Evolutionary conservation across 306 rosid species (phyloP).

Genomic region (Pyrus bretschneideri): DNA sequence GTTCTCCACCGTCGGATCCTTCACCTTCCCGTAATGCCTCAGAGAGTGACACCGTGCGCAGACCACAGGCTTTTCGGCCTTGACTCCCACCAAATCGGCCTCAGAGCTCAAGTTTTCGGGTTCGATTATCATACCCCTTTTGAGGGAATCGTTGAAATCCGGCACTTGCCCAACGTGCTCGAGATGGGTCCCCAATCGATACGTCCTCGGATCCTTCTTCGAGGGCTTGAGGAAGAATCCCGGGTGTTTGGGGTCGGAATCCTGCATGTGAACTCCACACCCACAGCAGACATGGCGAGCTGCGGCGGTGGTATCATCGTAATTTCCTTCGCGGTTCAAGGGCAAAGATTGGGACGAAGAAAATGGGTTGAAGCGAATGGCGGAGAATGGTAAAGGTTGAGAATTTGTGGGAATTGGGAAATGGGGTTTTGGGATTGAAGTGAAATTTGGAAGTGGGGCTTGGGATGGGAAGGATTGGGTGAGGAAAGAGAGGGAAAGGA

Average conservation of each 20-base stretch:
- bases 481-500: slow-evolving; percentile 9
- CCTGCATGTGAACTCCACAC: slow-evolving; percentile 87
- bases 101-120: slow-evolving; percentile 29
- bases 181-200: slow-evolving; percentile 46
- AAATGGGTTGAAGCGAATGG: slow-evolving; percentile 11
- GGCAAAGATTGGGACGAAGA: slow-evolving; percentile 19
- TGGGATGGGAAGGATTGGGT: neutral
- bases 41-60: slow-evolving; percentile 88
- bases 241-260: slow-evolving; percentile 57
- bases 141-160: slow-evolving; percentile 62
- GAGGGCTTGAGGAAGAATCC: slow-evolving; percentile 84
- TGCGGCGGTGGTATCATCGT: slow-evolving; percentile 42
- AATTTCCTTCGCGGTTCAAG: slow-evolving; percentile 80
- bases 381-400: neutral
- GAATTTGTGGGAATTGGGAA: neutral
- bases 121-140: slow-evolving; percentile 54
- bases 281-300: slow-evolving; percentile 62
- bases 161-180: slow-evolving; percentile 48
- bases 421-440: slow-evolving; percentile 9
- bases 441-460: neutral
- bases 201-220: slow-evolving; percentile 38
- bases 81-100: slow-evolving; percentile 9
- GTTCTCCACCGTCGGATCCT: slow-evolving; percentile 79
- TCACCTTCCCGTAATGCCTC: slow-evolving; percentile 85
- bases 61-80: slow-evolving; percentile 58